Conservation (phyloP, 106 monocot genomes). For the Hemerocallis citrina region DNA sequence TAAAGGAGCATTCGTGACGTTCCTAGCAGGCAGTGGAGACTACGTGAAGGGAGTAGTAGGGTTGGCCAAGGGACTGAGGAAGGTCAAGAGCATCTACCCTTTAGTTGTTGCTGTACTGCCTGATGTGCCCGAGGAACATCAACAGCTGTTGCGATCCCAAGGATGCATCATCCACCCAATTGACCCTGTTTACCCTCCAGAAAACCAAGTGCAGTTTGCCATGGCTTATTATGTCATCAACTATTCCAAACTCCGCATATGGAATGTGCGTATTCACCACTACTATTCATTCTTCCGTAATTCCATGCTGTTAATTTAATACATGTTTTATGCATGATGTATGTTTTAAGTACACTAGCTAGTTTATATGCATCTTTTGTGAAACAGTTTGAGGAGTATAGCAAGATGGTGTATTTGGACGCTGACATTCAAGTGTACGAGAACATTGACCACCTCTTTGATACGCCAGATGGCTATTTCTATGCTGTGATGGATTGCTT, state of each 20-base stretch:
- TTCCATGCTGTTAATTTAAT: not conserved
- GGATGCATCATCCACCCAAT: constrained; percentile 21
- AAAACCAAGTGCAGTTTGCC: constrained; percentile 24
- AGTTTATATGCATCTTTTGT: not conserved
- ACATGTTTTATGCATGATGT: not conserved
- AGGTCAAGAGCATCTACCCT: constrained; percentile 17
- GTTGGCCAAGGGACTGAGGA: constrained; percentile 32
- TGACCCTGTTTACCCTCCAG: constrained; percentile 24
- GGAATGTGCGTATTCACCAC: constrained; percentile 17
- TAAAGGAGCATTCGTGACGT: constrained; percentile 30
- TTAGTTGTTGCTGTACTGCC: constrained; percentile 22
- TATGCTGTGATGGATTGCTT: constrained; percentile 83
- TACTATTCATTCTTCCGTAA: too few species aligned
- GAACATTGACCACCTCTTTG: constrained; percentile 74
- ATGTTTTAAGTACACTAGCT: not conserved
- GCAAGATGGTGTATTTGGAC: constrained; percentile 61
- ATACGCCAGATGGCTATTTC: constrained; percentile 35
- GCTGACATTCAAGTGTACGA: constrained; percentile 65
- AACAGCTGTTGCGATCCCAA: constrained; percentile 7
- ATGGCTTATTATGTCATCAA: constrained; percentile 37
- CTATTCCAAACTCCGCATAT: constrained; percentile 39
- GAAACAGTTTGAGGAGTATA: constrained; percentile 57
- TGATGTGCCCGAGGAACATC: constrained; percentile 31
- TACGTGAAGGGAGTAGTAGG: constrained; percentile 34
- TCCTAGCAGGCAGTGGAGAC: constrained; percentile 31